Base-by-base conservation (phyloP, 106 monocot genomes). In the Acorus calamus region DNA sequence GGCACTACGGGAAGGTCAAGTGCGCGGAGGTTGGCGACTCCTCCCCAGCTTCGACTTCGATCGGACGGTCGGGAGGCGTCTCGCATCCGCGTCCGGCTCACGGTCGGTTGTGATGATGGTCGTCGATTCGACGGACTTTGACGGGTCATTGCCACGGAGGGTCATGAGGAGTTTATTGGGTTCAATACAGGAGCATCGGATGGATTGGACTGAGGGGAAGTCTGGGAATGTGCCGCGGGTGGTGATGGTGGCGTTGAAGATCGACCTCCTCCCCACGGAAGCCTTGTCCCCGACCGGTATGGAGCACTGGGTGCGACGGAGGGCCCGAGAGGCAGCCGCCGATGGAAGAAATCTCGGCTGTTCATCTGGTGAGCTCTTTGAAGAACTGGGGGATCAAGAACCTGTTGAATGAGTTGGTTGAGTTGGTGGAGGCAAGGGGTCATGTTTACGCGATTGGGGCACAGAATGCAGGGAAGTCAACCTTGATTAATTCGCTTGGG, bases 401-500 rank as follows among this genome's bases (percentile, higher is more conserved):
- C 60, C 67, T 98, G 69, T 74, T 98, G 11, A 92, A 98, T 43
- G 81, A 81, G 47, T 80, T 81, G 11, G 62, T 63, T 44, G 67
- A 85, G 50, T 66, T 98, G 11, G 92, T 79, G 0, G 98, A 88
- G 3, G 10, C 62, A 10, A 78, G 88, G 59, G 98, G 98, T 50
- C 88, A 88, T 61, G 98, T 98, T 67, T 98, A 92, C 92, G 85
- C 88, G 1, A 91, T 98, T 5, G 98, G 98, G 3, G 84, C 98
- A 4, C 92, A 92, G 83, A 98, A 98, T 63, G 98, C 84, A 0
- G 98, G 98, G 51, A 98, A 98, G 59, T 98, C 96, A n/a, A 92
- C 98, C 2, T 61, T 98, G 76, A 85, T 98, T 49, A 98, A 98
- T 76, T 84, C 98, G 28, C 6, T 88, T 98, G 88, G 92, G 76